These are phyloP conservation scores for Anacardium occidentale DNA, from an alignment of 345 rosid species.

Conservation along the genomic window DNA sequence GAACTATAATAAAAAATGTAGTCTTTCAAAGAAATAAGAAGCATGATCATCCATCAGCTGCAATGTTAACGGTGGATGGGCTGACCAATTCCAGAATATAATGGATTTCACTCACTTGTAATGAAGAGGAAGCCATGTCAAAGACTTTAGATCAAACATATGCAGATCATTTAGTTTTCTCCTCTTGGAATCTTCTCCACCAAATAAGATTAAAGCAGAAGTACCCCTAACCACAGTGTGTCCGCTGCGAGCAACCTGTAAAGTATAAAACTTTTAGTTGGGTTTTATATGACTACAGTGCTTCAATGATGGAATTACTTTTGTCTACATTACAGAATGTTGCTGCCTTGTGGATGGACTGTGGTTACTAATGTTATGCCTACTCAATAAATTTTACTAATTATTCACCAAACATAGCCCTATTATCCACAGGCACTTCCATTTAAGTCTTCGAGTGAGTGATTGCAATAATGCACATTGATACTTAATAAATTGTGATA, in stretches of 20 bases:
- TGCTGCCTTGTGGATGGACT: too few relatives aligned
- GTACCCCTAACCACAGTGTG: slow-evolving; percentile 88
- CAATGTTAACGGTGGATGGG: background rate
- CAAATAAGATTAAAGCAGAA: slow-evolving; percentile 76
- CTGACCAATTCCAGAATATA: background rate
- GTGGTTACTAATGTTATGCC: background rate
- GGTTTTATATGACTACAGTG: background rate
- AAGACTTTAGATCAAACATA: slow-evolving; percentile 94
- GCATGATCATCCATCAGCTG: slow-evolving; percentile 8
- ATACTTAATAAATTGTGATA: background rate
- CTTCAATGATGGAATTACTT: background rate
- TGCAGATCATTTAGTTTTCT: slow-evolving; percentile 90
- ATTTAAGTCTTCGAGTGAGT: background rate
- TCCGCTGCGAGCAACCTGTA: slow-evolving; percentile 87
- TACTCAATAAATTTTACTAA: background rate
- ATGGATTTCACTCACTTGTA: slow-evolving; percentile 70
- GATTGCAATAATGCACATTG: background rate
- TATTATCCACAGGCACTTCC: background rate
- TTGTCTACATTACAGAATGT: background rate
- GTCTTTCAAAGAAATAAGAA: background rate
- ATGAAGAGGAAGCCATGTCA: slow-evolving; percentile 94
- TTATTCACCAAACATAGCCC: background rate
- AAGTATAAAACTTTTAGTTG: slow-evolving; percentile 9
- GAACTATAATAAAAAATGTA: background rate
- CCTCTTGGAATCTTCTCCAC: slow-evolving; percentile 90